Conservation (phyloP, 2,329 filamentous ascomycete genomes). For the Penicillium concentricum region DNA sequence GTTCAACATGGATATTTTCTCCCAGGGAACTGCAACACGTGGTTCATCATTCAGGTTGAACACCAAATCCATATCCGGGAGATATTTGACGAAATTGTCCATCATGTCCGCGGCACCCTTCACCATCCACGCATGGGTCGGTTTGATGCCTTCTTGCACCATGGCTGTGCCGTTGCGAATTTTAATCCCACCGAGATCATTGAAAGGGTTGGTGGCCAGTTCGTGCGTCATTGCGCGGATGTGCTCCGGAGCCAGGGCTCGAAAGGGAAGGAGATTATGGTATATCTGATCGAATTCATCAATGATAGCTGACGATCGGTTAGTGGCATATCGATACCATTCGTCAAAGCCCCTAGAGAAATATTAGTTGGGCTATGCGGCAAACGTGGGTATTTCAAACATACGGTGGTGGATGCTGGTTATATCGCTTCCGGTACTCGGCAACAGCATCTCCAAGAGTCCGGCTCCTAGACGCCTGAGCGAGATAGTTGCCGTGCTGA, state of each 20-base stretch:
- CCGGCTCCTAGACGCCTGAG: conserved; percentile 48
- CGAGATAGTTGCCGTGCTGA: conserved; percentile 51
- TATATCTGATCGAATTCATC: conserved; percentile 63
- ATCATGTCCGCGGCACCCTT: conserved; percentile 56
- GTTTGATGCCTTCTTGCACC: conserved; percentile 52
- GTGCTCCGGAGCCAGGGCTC: conserved; percentile 50
- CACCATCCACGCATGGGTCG: conserved; percentile 60
- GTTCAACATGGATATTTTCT: conserved; percentile 40
- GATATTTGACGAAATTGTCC: conserved; percentile 51
- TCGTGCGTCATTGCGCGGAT: conserved; percentile 55
- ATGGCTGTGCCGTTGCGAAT: conserved; percentile 54
- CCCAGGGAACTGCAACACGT: conserved; percentile 56
- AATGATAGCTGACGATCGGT: conserved; percentile 53
- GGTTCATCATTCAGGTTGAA: conserved; percentile 64
- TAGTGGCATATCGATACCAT: conserved; percentile 59
- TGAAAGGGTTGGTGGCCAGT: conserved; percentile 54
- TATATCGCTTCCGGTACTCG: conserved; percentile 54
- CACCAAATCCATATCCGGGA: conserved; percentile 64
- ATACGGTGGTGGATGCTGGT: conserved; percentile 55
- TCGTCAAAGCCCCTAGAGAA: conserved; percentile 52
- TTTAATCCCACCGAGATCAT: conserved; percentile 56
- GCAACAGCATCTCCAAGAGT: conserved; percentile 51
- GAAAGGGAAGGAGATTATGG: conserved; percentile 57
- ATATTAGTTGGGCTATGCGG: conserved; percentile 4
- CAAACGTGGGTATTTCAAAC: conserved; percentile 9